A percentile compares a stretch with the other conserved stretches of the same genome.
phyloP scores from a whole-genome alignment of 2,329 filamentous ascomycete genomes.

The Fusarium burgessii region DNA sequence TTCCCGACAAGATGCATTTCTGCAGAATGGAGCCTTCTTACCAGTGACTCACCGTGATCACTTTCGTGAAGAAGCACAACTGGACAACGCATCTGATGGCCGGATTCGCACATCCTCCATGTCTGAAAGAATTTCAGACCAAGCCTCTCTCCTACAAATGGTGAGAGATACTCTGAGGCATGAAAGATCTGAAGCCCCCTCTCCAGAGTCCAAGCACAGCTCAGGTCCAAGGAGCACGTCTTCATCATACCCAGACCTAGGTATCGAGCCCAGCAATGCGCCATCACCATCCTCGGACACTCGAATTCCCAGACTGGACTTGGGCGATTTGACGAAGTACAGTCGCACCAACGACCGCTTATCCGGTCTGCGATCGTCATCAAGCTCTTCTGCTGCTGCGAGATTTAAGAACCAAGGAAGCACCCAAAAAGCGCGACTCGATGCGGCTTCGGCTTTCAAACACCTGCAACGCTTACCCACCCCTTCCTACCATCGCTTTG shows the following conservation, averaged over 20 bases:
- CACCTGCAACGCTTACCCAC: constrained; percentile 45
- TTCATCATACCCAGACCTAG: constrained; percentile 49
- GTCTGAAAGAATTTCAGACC: constrained; percentile 33
- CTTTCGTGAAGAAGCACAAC: constrained; percentile 22
- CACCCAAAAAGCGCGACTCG: constrained; percentile 37
- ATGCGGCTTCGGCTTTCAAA: constrained; percentile 43
- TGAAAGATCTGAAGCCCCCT: constrained; percentile 21
- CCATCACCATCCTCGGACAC: constrained; percentile 48
- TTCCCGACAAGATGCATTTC: constrained; percentile 17
- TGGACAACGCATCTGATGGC: constrained; percentile 15
- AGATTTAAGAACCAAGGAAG: constrained; percentile 26
- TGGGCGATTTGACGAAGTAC: constrained; percentile 49
- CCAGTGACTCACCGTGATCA: constrained; percentile 4
- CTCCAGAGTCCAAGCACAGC: constrained; percentile 8
- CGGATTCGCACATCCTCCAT: background rate
- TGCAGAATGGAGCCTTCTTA: constrained; percentile 14
- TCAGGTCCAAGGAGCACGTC: constrained; percentile 45
- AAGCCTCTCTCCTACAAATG: constrained; percentile 31
- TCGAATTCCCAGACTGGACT: constrained; percentile 41
- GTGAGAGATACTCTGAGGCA: constrained; percentile 30
- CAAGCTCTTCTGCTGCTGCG: constrained; percentile 36
- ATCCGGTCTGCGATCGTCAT: constrained; percentile 48
- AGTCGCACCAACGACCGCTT: constrained; percentile 47
- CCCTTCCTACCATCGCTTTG: constrained; percentile 42
- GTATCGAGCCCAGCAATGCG: constrained; percentile 32